phyloP scores from a whole-genome alignment of 352 stramenopile genomes.

The Pythium brassicae region DNA sequence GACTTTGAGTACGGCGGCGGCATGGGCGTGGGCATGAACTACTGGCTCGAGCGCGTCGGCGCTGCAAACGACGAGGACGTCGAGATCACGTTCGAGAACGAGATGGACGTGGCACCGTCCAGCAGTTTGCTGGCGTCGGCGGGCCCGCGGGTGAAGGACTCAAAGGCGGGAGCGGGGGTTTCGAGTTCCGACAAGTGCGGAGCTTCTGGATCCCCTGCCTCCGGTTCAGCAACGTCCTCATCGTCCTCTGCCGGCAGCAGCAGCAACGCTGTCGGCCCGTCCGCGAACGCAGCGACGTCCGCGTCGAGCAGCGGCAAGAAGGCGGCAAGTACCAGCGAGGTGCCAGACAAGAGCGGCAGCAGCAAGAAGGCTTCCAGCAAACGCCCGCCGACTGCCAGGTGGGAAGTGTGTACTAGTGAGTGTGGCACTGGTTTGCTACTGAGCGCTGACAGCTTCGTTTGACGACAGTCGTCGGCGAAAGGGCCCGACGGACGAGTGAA shows the following conservation, averaged over 20 bases:
- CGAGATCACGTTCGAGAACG: conserved; percentile 63
- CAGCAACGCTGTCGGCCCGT: no score
- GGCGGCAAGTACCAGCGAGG: conserved; percentile 13
- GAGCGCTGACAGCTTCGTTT: no score
- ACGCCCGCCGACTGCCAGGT: conserved; percentile 56
- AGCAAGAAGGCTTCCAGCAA: conserved; percentile 55
- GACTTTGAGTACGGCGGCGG: conserved; percentile 66
- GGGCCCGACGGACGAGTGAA: neutral
- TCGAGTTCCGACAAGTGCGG: no score
- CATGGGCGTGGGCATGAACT: conserved; percentile 45
- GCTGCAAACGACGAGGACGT: conserved; percentile 34
- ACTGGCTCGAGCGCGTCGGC: conserved; percentile 51
- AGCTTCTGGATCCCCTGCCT: no score
- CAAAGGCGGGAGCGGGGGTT: conserved; percentile 32
- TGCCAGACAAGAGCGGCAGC: conserved; percentile 21
- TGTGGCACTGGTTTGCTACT: no score
- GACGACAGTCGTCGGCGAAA: conserved; percentile 15
- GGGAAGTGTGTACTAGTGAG: neutral
- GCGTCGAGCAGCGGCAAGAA: conserved; percentile 10
- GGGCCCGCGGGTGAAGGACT: neutral
- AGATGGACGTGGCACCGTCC: conserved; percentile 29
- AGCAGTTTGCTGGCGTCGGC: conserved; percentile 8
- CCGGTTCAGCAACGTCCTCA: no score
- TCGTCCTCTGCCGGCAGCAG: no score
- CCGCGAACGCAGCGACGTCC: no score